Evolutionary conservation across 306 rosid species (phyloP).

Genomic region (Lathyrus oleraceus): DNA sequence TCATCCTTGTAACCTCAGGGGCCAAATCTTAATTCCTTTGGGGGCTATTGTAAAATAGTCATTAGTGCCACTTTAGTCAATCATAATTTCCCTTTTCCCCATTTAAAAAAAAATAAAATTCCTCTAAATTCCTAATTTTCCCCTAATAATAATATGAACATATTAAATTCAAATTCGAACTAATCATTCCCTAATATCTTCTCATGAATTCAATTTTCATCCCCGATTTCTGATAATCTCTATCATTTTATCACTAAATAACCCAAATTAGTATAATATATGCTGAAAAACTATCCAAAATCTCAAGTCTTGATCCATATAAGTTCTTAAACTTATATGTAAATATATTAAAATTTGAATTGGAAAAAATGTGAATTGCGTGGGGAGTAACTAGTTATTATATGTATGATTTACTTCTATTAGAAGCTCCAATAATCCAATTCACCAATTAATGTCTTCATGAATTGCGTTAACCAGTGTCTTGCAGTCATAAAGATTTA

Average conservation of each 20-base stretch:
- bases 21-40: background rate
- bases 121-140: constrained; percentile 2
- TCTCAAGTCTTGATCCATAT: background rate
- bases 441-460: constrained; percentile 11
- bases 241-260: background rate
- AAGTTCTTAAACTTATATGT: constrained; percentile 4
- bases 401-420: constrained; percentile 23
- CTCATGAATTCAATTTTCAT: background rate
- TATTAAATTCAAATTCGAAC: constrained; percentile 3
- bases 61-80: background rate
- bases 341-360: background rate
- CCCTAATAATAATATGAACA: background rate
- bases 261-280: background rate
- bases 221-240: background rate
- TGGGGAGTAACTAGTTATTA: constrained; percentile 7
- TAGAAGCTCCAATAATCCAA: constrained; percentile 9
- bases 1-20: background rate
- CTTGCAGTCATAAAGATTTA: constrained; percentile 10
- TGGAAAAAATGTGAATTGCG: background rate
- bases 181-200: constrained; percentile 2
- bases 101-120: too few species aligned
- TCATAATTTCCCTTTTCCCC: background rate
- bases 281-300: background rate
- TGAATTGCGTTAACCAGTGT: constrained; percentile 16
- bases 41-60: background rate